These are phyloP conservation scores for Podospora pseudopauciseta DNA, from an alignment of 495 filamentous ascomycete genomes.

Conservation along the genomic window DNA sequence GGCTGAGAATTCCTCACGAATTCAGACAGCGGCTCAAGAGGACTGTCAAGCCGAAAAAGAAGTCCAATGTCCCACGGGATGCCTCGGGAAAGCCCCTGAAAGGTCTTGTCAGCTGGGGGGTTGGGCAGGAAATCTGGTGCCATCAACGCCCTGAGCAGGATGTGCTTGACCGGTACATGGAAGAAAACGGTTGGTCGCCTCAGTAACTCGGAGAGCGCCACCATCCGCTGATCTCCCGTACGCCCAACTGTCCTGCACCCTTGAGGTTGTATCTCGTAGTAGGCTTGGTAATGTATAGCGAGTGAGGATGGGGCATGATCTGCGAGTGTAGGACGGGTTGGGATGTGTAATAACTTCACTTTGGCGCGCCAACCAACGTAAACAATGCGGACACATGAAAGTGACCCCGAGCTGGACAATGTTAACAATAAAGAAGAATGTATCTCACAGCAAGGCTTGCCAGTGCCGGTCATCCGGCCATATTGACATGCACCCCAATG, in stretches of 20 bases:
- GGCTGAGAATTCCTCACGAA: constrained; percentile 48
- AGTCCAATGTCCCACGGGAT: constrained; percentile 22
- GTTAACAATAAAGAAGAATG: constrained; percentile 16
- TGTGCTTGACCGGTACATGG: constrained; percentile 27
- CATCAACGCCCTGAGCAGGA: constrained; percentile 41
- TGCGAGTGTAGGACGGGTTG: not conserved
- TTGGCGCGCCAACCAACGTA: not conserved
- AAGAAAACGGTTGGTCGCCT: constrained; percentile 6
- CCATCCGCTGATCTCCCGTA: not conserved
- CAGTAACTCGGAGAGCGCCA: not conserved
- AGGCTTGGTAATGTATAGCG: not conserved
- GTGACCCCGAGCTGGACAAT: constrained; percentile 3
- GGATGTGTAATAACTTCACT: not conserved
- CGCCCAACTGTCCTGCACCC: not conserved
- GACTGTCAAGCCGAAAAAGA: constrained; percentile 26
- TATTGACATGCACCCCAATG: constrained; percentile 25
- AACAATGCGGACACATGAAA: constrained; percentile 2
- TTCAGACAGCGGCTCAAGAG: constrained; percentile 37
- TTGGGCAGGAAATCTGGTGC: constrained; percentile 48
- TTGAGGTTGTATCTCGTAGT: constrained; percentile 16
- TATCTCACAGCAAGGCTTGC: constrained; percentile 9
- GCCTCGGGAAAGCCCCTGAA: constrained; percentile 24
- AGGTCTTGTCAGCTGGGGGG: constrained; percentile 35
- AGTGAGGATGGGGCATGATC: not conserved
- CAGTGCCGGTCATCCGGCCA: constrained; percentile 31